phyloP scores from a whole-genome alignment of 768 basidiomycete genomes.

The Panaeolus papilionaceus region DNA sequence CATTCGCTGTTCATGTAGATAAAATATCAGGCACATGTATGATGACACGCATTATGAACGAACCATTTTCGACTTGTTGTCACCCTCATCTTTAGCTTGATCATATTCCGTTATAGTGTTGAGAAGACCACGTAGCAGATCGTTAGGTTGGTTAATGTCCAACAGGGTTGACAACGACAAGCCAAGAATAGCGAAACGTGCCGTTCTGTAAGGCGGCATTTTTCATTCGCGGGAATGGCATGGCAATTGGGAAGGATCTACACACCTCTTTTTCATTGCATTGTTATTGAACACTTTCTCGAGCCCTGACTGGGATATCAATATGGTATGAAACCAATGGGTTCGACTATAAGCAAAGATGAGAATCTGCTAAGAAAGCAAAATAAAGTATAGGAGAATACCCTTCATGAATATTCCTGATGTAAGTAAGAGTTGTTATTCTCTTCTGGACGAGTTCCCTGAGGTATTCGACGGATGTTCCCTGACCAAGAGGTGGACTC shows the following conservation, averaged over 20 bases:
- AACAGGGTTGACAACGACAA: slow-evolving; percentile 86
- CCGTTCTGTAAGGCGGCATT: slow-evolving; percentile 55
- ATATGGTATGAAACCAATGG: slow-evolving; percentile 90
- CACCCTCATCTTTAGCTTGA: slow-evolving; percentile 74
- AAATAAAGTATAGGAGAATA: slow-evolving; percentile 42
- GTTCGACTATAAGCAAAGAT: slow-evolving; percentile 57
- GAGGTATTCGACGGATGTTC: slow-evolving; percentile 79
- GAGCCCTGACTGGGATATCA: slow-evolving; percentile 76
- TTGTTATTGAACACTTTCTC: slow-evolving; percentile 76
- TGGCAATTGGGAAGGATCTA: slow-evolving; percentile 14
- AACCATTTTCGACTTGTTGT: slow-evolving; percentile 75
- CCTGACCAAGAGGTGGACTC: slow-evolving; percentile 59
- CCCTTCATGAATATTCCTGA: slow-evolving; percentile 89
- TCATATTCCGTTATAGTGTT: slow-evolving; percentile 81
- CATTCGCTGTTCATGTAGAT: not conserved
- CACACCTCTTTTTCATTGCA: slow-evolving; percentile 80
- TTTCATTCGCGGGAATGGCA: slow-evolving; percentile 17
- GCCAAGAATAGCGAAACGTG: slow-evolving; percentile 83
- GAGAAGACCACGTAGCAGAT: slow-evolving; percentile 77
- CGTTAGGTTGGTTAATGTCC: slow-evolving; percentile 81
- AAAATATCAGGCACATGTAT: not conserved
- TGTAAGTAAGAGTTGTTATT: slow-evolving; percentile 83
- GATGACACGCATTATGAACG: not conserved
- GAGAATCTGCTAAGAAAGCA: slow-evolving; percentile 13
- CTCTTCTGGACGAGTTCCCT: slow-evolving; percentile 84